A percentile compares a stretch with the other conserved stretches of the same genome.
These are phyloP conservation scores for Reutealis trisperma DNA, from an alignment of 345 rosid genomes.

Conservation along the genomic window DNA sequence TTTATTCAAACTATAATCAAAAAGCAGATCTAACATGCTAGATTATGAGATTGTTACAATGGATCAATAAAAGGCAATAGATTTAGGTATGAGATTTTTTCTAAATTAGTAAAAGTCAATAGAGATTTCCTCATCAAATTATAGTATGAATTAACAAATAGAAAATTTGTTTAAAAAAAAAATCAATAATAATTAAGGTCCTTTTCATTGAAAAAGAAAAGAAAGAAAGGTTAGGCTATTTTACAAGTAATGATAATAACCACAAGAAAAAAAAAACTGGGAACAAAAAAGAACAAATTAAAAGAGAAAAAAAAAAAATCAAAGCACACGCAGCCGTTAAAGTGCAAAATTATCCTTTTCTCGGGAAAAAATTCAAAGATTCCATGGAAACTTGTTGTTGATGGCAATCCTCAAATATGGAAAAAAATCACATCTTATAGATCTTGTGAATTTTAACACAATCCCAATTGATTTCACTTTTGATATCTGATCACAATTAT, in stretches of 20 bases:
- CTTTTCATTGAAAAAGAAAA: too few species aligned
- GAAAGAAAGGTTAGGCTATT: not conserved
- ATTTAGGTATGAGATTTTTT: not conserved
- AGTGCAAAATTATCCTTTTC: slow-evolving; percentile 2
- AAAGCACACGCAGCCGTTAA: not conserved
- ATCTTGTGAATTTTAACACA: slow-evolving; percentile 30
- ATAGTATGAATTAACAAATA: not conserved
- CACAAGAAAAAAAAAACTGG: not conserved
- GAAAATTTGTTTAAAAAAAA: not conserved
- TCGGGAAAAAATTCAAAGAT: slow-evolving; percentile 18
- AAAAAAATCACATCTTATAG: slow-evolving; percentile 28
- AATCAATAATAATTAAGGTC: not conserved
- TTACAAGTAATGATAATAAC: not conserved
- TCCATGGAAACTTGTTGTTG: slow-evolving; percentile 14
- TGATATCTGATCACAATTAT: not conserved
- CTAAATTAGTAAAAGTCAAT: too few species aligned
- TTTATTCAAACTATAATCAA: too few species aligned
- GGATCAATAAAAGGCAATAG: not conserved
- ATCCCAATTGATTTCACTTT: slow-evolving; percentile 23
- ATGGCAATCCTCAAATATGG: slow-evolving; percentile 18
- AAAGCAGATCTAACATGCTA: too few species aligned
- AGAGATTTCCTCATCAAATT: not conserved
- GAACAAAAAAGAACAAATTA: not conserved
- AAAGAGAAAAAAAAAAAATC: not conserved
- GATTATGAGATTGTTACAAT: not conserved